These are phyloP conservation scores for Wickerhamomyces chaumierensis DNA, from an alignment of 805 yeast genomes.

Conservation along the genomic window DNA sequence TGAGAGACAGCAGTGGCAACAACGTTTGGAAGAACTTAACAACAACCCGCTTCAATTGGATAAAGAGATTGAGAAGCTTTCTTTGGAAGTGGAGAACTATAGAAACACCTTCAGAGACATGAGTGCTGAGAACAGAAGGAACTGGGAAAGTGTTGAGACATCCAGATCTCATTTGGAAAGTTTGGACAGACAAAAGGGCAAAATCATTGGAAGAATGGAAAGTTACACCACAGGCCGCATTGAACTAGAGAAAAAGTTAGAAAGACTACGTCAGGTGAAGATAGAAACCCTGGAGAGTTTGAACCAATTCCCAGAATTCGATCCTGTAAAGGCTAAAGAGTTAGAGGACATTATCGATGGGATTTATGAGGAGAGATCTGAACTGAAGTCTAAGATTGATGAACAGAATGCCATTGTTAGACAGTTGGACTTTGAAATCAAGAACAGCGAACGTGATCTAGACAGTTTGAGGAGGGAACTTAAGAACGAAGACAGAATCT, in stretches of 20 bases:
- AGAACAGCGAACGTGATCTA: constrained; percentile 20
- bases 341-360: constrained; percentile 6
- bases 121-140: constrained; percentile 8
- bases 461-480: constrained; percentile 9
- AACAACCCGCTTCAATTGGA: constrained; percentile 13
- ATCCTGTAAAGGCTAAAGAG: constrained; percentile 3
- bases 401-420: constrained; percentile 19
- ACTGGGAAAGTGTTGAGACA: constrained; percentile 16
- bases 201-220: neutral
- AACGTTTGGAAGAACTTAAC: constrained; percentile 18
- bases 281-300: constrained; percentile 18
- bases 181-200: neutral
- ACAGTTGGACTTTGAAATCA: constrained; percentile 17
- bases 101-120: constrained; percentile 18
- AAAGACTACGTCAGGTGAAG: constrained; percentile 21
- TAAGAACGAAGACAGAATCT: constrained; percentile 39
- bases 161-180: constrained; percentile 25
- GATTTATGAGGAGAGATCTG: constrained; percentile 19
- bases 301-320: constrained; percentile 6
- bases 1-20: constrained; percentile 18
- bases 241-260: constrained; percentile 24
- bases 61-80: constrained; percentile 10
- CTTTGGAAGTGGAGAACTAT: constrained; percentile 18
- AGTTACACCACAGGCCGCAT: constrained; percentile 5
- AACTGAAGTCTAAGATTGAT: constrained; percentile 28